Evolutionary conservation across 139 green algal genomes (phyloP), one percentile per base, ranked within the genome.

Genomic region (Volvox reticuliferus): DNA sequence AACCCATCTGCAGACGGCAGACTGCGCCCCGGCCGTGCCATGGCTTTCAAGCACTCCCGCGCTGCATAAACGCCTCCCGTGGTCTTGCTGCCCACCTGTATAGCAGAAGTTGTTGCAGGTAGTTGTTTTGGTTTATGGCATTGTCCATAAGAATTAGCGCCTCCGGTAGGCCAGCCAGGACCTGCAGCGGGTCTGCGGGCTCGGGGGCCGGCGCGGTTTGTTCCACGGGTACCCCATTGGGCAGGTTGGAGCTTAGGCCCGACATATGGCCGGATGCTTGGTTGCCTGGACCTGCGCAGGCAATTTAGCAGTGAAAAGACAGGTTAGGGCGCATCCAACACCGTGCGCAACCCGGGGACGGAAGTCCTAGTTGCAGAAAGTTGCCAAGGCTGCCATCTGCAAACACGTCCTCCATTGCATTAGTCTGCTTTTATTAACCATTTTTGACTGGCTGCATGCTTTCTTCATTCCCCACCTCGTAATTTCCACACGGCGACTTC

Each of bases 81-180:
- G 44, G 44, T 55, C 44, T 55, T 55, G 44, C 44, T 9, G 44
- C 91, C 2, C 65, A 95, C 91, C 93, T 95, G 92, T 97, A 97
- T 69, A 95, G 82, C 65, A 97, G 92, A 69, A 97, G 91, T 92
- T 96, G 93, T 19, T 93, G 93, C 76, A 95, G 88, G 89, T 94
- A 95, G 3, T 85, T 89, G 68, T 96, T 96, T 84, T 97, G 95
- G 78, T 91, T 89, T 36, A 96, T 82, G 26, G 94, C 94, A 55
- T 88, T 65, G 68, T 97, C 96, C 93, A 97, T 95, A 20, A 96
- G 88, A 61, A 90, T 77, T 61, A 97, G 90, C 35, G 91, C 93
- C 36, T 96, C 92, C 13, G 87, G 77, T 44, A 97, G 87, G 1
- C 94, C 95, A 13, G 85, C 68, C 80, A 96, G 87, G 2, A 33